phyloP scores from a whole-genome alignment of 2,329 filamentous ascomycete genomes.

The Didymella lethalis region DNA sequence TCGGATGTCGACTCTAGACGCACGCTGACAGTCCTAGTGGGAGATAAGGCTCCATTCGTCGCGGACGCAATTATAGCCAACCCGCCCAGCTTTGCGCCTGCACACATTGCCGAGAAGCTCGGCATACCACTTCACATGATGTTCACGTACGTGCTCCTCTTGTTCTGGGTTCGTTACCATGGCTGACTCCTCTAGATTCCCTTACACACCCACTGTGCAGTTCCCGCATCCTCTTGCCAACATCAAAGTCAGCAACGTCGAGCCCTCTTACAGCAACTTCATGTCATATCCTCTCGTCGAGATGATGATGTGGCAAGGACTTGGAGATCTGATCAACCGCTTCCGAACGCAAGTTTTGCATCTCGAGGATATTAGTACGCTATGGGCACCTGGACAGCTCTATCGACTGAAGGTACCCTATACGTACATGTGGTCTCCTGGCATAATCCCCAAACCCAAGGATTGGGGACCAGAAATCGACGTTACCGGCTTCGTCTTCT shows the following conservation, averaged over 20 bases:
- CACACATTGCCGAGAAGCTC: slow-evolving; percentile 77
- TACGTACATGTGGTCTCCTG: slow-evolving; percentile 72
- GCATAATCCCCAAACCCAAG: slow-evolving; percentile 69
- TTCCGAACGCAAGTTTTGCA: slow-evolving; percentile 74
- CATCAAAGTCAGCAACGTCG: slow-evolving; percentile 75
- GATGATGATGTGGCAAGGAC: slow-evolving; percentile 71
- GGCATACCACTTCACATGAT: slow-evolving; percentile 82
- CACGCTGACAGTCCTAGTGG: slow-evolving; percentile 54
- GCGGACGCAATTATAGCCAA: slow-evolving; percentile 85
- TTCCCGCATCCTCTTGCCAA: slow-evolving; percentile 82
- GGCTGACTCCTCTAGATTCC: slow-evolving; percentile 60
- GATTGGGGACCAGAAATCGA: slow-evolving; percentile 76
- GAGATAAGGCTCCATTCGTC: slow-evolving; percentile 73
- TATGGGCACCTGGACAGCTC: slow-evolving; percentile 78
- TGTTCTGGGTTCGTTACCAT: slow-evolving; percentile 14
- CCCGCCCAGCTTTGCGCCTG: slow-evolving; percentile 78
- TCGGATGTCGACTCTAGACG: too few relatives aligned
- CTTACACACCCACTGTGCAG: slow-evolving; percentile 76
- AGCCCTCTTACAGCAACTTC: slow-evolving; percentile 77
- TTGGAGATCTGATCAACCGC: slow-evolving; percentile 79
- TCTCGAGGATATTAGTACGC: slow-evolving; percentile 75
- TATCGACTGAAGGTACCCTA: slow-evolving; percentile 78
- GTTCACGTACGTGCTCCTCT: slow-evolving; percentile 74
- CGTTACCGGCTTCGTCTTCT: slow-evolving; percentile 80
- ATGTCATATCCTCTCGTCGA: slow-evolving; percentile 83